These are phyloP conservation scores for Cercospora berteroae DNA, from an alignment of 2,329 filamentous ascomycete genomes.

Conservation along the genomic window DNA sequence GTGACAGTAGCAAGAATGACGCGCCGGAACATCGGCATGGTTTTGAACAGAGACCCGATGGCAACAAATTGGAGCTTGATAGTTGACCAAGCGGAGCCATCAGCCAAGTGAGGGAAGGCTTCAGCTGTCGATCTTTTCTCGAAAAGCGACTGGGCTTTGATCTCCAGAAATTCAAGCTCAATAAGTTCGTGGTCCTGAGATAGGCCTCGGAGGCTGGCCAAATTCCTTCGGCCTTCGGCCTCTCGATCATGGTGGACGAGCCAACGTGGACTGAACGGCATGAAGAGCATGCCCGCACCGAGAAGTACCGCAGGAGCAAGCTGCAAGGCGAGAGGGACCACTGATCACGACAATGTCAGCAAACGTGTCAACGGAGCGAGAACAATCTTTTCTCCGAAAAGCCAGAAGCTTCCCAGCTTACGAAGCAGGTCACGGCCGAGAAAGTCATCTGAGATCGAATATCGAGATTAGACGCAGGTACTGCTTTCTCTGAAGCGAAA, in stretches of 20 bases:
- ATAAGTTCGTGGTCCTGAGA: slow-evolving; percentile 64
- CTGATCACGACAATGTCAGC: not conserved
- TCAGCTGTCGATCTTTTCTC: slow-evolving; percentile 69
- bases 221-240: slow-evolving; percentile 61
- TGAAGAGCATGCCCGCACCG: slow-evolving; percentile 65
- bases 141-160: slow-evolving; percentile 74
- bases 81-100: slow-evolving; percentile 61
- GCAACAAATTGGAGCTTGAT: slow-evolving; percentile 67
- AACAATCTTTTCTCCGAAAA: no score
- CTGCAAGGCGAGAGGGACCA: slow-evolving; percentile 70
- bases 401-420: no score
- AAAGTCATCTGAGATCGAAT: no score
- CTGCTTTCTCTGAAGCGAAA: no score
- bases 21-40: slow-evolving; percentile 64
- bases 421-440: no score
- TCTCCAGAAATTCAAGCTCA: slow-evolving; percentile 76
- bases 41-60: slow-evolving; percentile 63
- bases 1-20: slow-evolving; percentile 56
- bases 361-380: no score
- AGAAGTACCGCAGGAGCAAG: slow-evolving; percentile 65
- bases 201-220: slow-evolving; percentile 64
- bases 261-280: slow-evolving; percentile 78
- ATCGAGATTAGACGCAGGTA: no score
- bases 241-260: slow-evolving; percentile 69
- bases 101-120: slow-evolving; percentile 63